Evolutionary conservation across 2,329 filamentous ascomycete genomes (phyloP), one percentile per base, ranked within the genome.

Genomic region (Claviceps sp.): DNA sequence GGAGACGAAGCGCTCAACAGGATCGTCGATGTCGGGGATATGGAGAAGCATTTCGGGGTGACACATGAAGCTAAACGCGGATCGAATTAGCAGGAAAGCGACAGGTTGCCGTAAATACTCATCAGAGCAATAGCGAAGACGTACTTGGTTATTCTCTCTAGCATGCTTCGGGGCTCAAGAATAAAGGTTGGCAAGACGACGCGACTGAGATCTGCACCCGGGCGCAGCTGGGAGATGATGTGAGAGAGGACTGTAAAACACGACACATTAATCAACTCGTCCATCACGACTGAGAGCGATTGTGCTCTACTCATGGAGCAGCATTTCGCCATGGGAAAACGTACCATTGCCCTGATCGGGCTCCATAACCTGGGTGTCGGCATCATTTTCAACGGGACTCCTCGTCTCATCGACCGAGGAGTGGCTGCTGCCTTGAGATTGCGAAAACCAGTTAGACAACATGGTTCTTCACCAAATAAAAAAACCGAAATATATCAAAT

Each of bases 111-210:
- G 13, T 8, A 11, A 41, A 3, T 3, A 41, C 20, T 5, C 4
- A 9, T n/a, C 38, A 16, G 8, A 30, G 37, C 6, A 5, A 26
- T 41, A 13, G 38, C 22, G 9, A n/a, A 50, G 30, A 72, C 82
- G 59, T 73, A 95, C 90, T 98, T 98, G 63, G 93, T 98, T 67
- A 98, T 98, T 61, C 93, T 82, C 72, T 98, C 93, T 61, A 98
- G 74, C 93, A 98, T 98, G 61, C 90, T 96, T 63, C 90, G 84
- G 24, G 93, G 93, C 69, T 98, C 93, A 60, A 98, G 81, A 63
- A 98, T 98, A 67, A 98, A 98, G 47, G 93, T 98, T 42, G 93
- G 93, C 52, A 98, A 76, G 38, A 93, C 91, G 56, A 98, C 90
- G 61, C 91, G 82, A 70, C 89, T 95, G 60, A 98, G 75, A 67